A percentile compares a stretch with the other conserved stretches of the same genome.
These are phyloP conservation scores for Tripterygium wilfordii DNA, from an alignment of 177 flowering plant genomes.

Conservation along the genomic window DNA sequence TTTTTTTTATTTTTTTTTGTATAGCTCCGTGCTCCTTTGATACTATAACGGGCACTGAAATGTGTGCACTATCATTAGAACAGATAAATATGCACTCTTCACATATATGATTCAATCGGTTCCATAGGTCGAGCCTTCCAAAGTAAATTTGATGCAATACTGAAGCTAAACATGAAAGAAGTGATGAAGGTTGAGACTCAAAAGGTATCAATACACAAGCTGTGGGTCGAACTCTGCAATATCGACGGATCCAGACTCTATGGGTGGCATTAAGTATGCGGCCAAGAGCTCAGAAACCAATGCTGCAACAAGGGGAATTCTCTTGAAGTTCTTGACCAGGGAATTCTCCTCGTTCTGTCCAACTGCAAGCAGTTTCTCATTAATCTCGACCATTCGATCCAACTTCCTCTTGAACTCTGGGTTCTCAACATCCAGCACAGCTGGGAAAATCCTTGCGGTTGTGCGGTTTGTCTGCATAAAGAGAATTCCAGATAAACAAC, in stretches of 20 bases:
- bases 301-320: constrained; percentile 77
- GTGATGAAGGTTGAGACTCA: constrained; percentile 1
- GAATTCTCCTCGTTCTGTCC: constrained; percentile 55
- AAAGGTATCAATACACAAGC: constrained; percentile 60
- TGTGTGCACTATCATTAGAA: too few species aligned
- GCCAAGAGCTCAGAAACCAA: constrained; percentile 79
- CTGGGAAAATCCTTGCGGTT: constrained; percentile 94
- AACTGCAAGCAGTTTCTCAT: constrained; percentile 55
- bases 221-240: constrained; percentile 87
- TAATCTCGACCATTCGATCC: constrained; percentile 90
- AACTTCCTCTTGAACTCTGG: constrained; percentile 95
- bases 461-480: constrained; percentile 87
- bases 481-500: constrained; percentile 1
- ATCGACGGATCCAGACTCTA: constrained; percentile 95
- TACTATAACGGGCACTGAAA: too few species aligned
- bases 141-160: neutral
- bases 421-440: constrained; percentile 93
- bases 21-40: too few species aligned
- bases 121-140: too few species aligned
- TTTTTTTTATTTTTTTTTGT: too few species aligned
- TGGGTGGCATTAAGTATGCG: constrained; percentile 91
- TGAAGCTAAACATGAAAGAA: neutral
- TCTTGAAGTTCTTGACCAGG: constrained; percentile 83
- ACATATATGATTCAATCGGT: constrained; percentile 1
- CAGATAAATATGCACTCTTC: too few species aligned